Evolutionary conservation across 2,329 filamentous ascomycete species (phyloP), one percentile per base, ranked within the genome.

Genomic region (Pseudogymnoascus sp.): DNA sequence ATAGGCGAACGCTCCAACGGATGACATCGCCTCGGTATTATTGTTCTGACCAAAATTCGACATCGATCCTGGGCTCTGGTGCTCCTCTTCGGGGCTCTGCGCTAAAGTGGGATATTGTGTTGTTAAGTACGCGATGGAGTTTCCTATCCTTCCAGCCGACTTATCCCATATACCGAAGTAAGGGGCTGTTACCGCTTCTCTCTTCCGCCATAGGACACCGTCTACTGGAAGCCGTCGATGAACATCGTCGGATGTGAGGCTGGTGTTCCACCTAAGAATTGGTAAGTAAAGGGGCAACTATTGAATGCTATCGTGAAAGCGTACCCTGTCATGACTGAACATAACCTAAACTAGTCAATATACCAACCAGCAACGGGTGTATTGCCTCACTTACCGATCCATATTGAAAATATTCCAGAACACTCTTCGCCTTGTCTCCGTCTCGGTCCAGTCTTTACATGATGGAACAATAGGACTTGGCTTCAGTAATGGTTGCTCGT

Each of bases 131-230:
- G 76, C 71, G 1, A 79, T 75, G 0, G 73, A 74, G 4, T 75
- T 76, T 3, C 75, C 77, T 11, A 78, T 76, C 21, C 70, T 74
- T 3, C 72, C 76, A 0, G 71, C 70, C 0, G 77, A 76, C 4
- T 72, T 71, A 40, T 80, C 78, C 74, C 77, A 78, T 6, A 80
- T 78, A 1, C 77, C 77, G 14, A 80, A 78, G 62, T 74, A 80
- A 0, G 78, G 78, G 0, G 78, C 78, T 1, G 67, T 64, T 0
- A 78, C 75, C 0, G 76, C 70, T 64, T 78, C 66, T 64, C 74
- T 69, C 53, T 74, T 74, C 16, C 74, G 72, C 79, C 79, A 80
- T 3, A 75, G 67, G 0, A 71, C 73, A 0, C 79, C 78, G 23
- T 79, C 77, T 5, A 73, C 73, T 2, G 77, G 77, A 1, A 79